Evolutionary conservation across 257 asterid genomes (phyloP).

Genomic region (Anisodus acutangulus): DNA sequence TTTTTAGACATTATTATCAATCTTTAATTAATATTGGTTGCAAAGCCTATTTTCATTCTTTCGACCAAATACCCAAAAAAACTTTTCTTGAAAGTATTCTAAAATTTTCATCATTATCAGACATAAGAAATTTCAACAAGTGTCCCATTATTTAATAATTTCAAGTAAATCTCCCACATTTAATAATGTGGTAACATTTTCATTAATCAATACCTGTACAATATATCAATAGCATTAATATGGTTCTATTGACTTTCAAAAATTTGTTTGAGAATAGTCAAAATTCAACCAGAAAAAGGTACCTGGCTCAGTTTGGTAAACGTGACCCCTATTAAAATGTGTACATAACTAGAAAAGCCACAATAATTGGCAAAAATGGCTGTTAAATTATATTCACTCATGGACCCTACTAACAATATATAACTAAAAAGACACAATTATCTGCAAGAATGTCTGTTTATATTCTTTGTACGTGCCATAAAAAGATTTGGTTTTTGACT

Average conservation of each 20-base stretch:
- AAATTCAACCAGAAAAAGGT: background rate
- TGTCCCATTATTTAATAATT: background rate
- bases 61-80: background rate
- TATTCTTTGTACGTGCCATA: constrained; percentile 14
- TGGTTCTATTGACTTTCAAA: constrained; percentile 5
- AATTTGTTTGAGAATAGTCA: background rate
- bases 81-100: background rate
- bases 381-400: background rate
- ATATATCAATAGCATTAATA: background rate
- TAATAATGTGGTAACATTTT: background rate
- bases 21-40: too few relatives aligned
- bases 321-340: constrained; percentile 8
- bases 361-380: background rate
- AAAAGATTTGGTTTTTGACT: background rate
- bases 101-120: fast-evolving
- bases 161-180: background rate
- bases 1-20: too few relatives aligned
- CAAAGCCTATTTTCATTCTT: background rate
- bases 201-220: background rate
- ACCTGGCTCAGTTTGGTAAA: background rate
- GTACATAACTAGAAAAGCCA: background rate
- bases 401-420: background rate
- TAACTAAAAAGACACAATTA: background rate
- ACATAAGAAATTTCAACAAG: background rate
- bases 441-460: background rate